Base-by-base conservation (phyloP, 768 basidiomycete species). In the Clathrus columnatus region DNA sequence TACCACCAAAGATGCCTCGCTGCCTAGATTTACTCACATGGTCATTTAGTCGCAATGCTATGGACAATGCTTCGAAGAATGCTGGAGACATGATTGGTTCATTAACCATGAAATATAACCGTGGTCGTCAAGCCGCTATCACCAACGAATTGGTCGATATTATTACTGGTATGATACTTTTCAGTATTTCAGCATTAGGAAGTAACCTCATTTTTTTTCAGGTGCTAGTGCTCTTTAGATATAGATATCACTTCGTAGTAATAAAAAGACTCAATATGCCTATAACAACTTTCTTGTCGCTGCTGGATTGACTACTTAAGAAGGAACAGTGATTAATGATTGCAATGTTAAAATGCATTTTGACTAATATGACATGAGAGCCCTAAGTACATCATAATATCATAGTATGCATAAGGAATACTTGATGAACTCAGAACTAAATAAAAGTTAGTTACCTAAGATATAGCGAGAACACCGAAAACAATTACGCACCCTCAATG, bases 31-130 rank as follows among this genome's bases (percentile, higher is more conserved):
- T 21, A 11, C 8, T 21, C 11, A 21, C 11, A 42, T 32, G 14
- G 29, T n/a, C 50, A 23, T 56, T 61, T 50, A 84, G 95, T 70
- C 87, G 95, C 63, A 97, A 95, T 63, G 96, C 96, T 65, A 99
- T 99, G 96, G 96, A 98, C 82, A 98, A 92, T 67, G 95, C 95
- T 48, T 92, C 94, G 61, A 99, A 99, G 84, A 98, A 99, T 71
- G 96, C 96, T 56, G 75, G 73, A 29, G 93, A 94, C 72, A 96
- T 97, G 93, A 95, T 97, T 66, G 71, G 71, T 58, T 70, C 75
- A 45, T 78, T 97, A 49, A 87, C 87, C 70, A 87, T 96, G 86
- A 80, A 95, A 71, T 97, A 94, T 81, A 97, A 97, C 70, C 89
- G 93, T 81, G 93, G 94, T 78, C 90, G 93, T 68, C 93, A 97